phyloP scores from a whole-genome alignment of 495 filamentous ascomycete genomes.

The Podospora didyma region DNA sequence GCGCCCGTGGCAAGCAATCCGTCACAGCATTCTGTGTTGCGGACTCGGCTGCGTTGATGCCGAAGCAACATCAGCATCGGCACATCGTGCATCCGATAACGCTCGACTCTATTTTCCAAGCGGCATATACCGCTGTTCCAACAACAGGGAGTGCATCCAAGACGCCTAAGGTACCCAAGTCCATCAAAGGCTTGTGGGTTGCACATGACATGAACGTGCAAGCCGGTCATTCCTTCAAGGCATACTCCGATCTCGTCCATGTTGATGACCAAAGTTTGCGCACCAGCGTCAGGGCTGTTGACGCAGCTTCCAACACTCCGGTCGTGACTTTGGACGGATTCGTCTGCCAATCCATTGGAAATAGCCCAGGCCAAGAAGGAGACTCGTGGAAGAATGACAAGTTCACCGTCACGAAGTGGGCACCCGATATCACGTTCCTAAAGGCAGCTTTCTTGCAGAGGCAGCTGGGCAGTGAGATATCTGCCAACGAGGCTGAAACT shows the following conservation, averaged over 20 bases:
- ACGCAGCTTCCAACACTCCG: background rate
- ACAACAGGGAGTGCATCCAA: constrained; percentile 10
- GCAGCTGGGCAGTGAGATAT: constrained; percentile 19
- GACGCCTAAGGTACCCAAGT: constrained; percentile 20
- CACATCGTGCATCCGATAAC: constrained; percentile 50
- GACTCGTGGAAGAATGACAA: constrained; percentile 19
- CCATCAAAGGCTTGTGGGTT: constrained; percentile 24
- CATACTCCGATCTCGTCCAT: constrained; percentile 18
- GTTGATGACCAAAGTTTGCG: constrained; percentile 18
- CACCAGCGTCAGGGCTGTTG: constrained; percentile 13
- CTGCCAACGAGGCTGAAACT: constrained; percentile 15
- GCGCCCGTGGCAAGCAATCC: constrained; percentile 18
- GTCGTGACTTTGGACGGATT: constrained; percentile 22
- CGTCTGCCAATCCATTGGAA: constrained; percentile 25
- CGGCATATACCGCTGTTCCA: constrained; percentile 22
- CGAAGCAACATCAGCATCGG: constrained; percentile 33
- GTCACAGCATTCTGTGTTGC: constrained; percentile 28
- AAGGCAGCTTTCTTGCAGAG: constrained; percentile 14
- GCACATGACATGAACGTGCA: constrained; percentile 12
- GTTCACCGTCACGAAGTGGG: constrained; percentile 21
- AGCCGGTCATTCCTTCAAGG: constrained; percentile 16
- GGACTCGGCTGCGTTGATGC: constrained; percentile 39
- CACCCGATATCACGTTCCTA: constrained; percentile 23
- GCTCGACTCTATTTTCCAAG: constrained; percentile 38
- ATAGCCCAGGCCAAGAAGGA: background rate